phyloP scores from a whole-genome alignment of 2,329 filamentous ascomycete genomes.

The Hymenoscyphus infarciens region DNA sequence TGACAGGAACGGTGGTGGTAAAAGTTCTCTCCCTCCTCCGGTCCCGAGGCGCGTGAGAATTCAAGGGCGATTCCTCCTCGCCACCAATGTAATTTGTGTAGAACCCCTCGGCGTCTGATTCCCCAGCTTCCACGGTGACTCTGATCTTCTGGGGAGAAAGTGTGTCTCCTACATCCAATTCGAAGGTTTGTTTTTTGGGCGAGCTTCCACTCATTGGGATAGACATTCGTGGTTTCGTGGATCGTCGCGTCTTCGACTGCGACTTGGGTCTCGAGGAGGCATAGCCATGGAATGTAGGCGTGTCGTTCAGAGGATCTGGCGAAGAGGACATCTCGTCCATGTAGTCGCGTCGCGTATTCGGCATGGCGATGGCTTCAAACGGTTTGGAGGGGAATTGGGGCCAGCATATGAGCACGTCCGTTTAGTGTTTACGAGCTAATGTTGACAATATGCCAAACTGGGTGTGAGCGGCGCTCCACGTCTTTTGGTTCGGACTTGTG shows the following conservation, averaged over 20 bases:
- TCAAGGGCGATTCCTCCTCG: slow-evolving; percentile 18
- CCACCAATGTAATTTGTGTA: slow-evolving; percentile 19
- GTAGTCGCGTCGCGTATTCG: slow-evolving; percentile 9
- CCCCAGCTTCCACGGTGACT: slow-evolving; percentile 36
- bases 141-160: slow-evolving; percentile 35
- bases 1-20: slow-evolving; percentile 34
- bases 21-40: slow-evolving; percentile 30
- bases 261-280: slow-evolving; percentile 12
- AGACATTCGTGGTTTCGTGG: slow-evolving; percentile 23
- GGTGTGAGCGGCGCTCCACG: neutral
- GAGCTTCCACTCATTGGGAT: slow-evolving; percentile 30
- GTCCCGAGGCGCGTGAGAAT: slow-evolving; percentile 20
- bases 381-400: neutral
- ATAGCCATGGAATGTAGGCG: slow-evolving; percentile 26
- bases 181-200: slow-evolving; percentile 36
- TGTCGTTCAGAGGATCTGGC: slow-evolving; percentile 36
- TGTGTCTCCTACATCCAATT: slow-evolving; percentile 35
- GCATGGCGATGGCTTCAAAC: neutral
- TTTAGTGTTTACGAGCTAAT: neutral
- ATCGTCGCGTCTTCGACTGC: slow-evolving; percentile 30
- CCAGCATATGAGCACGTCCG: neutral
- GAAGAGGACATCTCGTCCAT: slow-evolving; percentile 31
- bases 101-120: slow-evolving; percentile 28
- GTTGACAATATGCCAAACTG: slow-evolving; percentile 1
- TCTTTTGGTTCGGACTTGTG: too few species aligned